A percentile compares a stretch with the other conserved stretches of the same genome.
Evolutionary conservation across 164 flowering plant species (phyloP).

Genomic region (Vitis vinifera): ASM3070453v1 NC_081822.1:4851501-4852000

Average conservation of each 20-base stretch:
- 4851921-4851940: too few relatives aligned
- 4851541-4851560: too few relatives aligned
- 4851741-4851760: constrained; percentile 90
- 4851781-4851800: constrained; percentile 74
- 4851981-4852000: too few relatives aligned
- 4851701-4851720: constrained; percentile 83
- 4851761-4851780: constrained; percentile 92
- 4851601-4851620: background rate
- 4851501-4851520: too few relatives aligned
- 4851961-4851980: too few relatives aligned
- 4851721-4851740: constrained; percentile 82
- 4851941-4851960: too few relatives aligned
- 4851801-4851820: constrained; percentile 98
- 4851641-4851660: constrained; percentile 1
- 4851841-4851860: background rate
- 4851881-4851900: too few relatives aligned
- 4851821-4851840: constrained; percentile 15
- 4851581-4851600: too few relatives aligned
- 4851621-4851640: background rate
- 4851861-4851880: background rate
- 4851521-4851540: too few relatives aligned
- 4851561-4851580: too few relatives aligned
- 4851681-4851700: constrained; percentile 61
- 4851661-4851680: background rate
- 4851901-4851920: too few relatives aligned